These are phyloP conservation scores for Oenanthe sinensis DNA, from an alignment of 129 eudicot genomes.

Conservation along the genomic window DNA sequence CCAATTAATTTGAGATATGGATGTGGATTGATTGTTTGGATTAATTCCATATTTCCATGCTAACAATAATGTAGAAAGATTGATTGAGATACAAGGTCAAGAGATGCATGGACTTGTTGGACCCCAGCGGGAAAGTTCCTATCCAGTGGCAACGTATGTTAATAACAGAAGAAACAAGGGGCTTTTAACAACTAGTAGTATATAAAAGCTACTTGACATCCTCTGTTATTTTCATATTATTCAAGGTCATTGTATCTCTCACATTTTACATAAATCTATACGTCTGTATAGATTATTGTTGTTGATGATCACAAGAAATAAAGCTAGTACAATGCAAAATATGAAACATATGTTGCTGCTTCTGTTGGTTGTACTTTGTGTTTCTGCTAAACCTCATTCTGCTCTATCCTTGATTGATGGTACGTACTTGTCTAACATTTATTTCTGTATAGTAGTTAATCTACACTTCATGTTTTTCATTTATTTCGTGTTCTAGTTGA, in stretches of 20 bases:
- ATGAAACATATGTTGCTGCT: slow-evolving; percentile 1
- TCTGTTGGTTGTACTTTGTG: slow-evolving; percentile 7
- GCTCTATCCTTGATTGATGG: neutral
- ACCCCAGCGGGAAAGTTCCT: neutral
- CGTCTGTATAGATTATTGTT: neutral
- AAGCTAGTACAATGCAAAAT: neutral
- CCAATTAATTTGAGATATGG: too few species aligned
- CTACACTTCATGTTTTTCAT: too few species aligned
- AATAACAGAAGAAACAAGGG: neutral
- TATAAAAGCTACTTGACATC: slow-evolving; percentile 4
- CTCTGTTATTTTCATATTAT: neutral
- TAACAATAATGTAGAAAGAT: neutral
- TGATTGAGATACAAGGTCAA: neutral
- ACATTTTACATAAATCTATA: neutral
- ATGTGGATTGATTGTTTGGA: too few species aligned
- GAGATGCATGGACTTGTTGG: neutral
- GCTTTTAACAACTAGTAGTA: neutral
- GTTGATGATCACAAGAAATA: neutral
- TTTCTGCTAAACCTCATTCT: neutral
- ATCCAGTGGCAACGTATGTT: slow-evolving; percentile 4
- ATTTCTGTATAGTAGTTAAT: neutral
- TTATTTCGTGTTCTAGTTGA: neutral
- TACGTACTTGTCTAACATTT: neutral
- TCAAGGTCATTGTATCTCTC: neutral
- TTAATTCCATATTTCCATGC: too few species aligned